Evolutionary conservation across 495 filamentous ascomycete genomes (phyloP), one percentile per base, ranked within the genome.

Genomic region (Tuber umbilicatum): DNA sequence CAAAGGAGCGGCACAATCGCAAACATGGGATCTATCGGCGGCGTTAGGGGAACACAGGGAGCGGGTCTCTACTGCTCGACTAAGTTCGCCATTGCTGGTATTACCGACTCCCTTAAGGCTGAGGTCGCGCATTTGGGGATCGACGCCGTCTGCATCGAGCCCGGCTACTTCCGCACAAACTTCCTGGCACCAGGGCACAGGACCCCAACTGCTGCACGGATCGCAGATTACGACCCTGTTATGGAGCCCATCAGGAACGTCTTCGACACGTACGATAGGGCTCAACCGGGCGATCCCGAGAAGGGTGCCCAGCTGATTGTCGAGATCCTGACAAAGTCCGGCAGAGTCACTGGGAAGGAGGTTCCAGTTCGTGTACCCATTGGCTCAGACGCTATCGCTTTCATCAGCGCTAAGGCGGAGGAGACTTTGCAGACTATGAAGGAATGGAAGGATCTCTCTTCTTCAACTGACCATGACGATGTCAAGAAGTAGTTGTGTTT

Each of bases 301-400:
- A 88, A 88, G 80, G 87, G 85, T 0, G 83, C 81, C 12, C 81
- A 81, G 73, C 82, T 86, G 0, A 84, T 88, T 70, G 82, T 86
- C 19, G 87, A 89, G 73, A 84, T 86, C 42, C 74, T 87, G 55
- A 85, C 84, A 42, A 82, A 81, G 75, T 82, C 82, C 21, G 85
- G 85, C 0, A 80, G 81, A 42, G 84, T 81, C 19, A 75, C 81
- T 68, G 85, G 84, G 2, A 83, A 80, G 73, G 79, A 81, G 2
- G 74, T 88, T 27, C 85, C 86, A 14, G 78, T 81, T 14, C 81
- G 86, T 43, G 73, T 88, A 41, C 85, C 85, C 0, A 72, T 88
- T 68, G 87, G 86, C 12, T 81, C 81, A 5, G 87, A 89, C 82
- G 83, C 81, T 38, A 72, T 84, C 31, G 74, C 71, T 6, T 68